A percentile compares a stretch with the other conserved stretches of the same genome.
phyloP scores from a whole-genome alignment of 78 protist genomes.

The Dictyostelium brefeldianum region DNA sequence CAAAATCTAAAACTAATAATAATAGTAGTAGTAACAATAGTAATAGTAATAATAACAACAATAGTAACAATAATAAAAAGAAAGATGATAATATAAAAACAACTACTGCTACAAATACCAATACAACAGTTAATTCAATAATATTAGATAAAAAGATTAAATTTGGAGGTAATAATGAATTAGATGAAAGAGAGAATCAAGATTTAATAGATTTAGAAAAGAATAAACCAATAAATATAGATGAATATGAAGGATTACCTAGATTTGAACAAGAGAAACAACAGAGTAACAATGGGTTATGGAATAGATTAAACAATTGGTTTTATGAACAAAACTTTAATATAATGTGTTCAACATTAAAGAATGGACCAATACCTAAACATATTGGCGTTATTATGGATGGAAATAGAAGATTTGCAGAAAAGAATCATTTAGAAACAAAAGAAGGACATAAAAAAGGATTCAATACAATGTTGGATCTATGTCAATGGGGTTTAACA shows the following conservation, averaged over 20 bases:
- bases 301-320: conserved; percentile 30
- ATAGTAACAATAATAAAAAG: background rate
- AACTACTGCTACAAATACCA: background rate
- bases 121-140: background rate
- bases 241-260: conserved; percentile 21
- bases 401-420: conserved; percentile 94
- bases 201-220: background rate
- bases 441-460: conserved; percentile 89
- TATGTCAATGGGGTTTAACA: conserved; percentile 88
- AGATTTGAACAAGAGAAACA: background rate
- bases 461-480: conserved; percentile 63
- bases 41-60: background rate
- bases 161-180: background rate
- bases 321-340: conserved; percentile 37
- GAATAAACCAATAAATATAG: conserved; percentile 7
- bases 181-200: conserved; percentile 18
- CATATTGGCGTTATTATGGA: conserved; percentile 97
- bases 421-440: background rate
- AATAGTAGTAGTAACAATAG: background rate
- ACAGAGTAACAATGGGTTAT: background rate
- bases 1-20: no score
- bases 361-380: conserved; percentile 87
- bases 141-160: conserved; percentile 1
- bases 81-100: background rate
- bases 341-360: conserved; percentile 27